Percentiles rank a stretch among this genome's conserved stretches.
These are phyloP conservation scores for Platanthera guangdongensis DNA, from an alignment of 106 monocot genomes.

Conservation along the genomic window DNA sequence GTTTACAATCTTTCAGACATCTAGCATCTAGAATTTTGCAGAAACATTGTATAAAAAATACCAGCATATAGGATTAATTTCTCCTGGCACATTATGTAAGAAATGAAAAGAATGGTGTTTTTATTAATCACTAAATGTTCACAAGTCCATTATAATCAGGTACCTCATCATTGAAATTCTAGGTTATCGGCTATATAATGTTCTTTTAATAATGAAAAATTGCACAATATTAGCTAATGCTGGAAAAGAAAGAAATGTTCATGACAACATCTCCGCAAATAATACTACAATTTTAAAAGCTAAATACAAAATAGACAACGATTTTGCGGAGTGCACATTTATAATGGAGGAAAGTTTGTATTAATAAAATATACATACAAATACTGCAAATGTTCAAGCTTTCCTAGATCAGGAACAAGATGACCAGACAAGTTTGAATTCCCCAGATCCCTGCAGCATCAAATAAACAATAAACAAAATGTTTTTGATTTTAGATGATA, in stretches of 20 bases:
- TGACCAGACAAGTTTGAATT: constrained; percentile 76
- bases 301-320: neutral
- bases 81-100: neutral
- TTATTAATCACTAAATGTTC: neutral
- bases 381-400: constrained; percentile 77
- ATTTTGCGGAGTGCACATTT: neutral
- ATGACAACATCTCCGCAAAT: neutral
- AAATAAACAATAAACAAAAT: neutral
- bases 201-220: too few species aligned
- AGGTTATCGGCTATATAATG: too few species aligned
- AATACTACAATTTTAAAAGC: neutral
- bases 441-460: constrained; percentile 60
- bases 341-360: neutral
- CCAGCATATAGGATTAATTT: neutral
- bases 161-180: too few species aligned
- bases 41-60: neutral
- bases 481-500: neutral
- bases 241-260: neutral
- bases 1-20: neutral
- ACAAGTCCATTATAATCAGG: neutral
- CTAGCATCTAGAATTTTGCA: neutral
- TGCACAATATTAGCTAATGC: neutral
- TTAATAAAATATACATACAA: constrained; percentile 35
- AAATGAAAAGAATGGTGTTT: neutral
- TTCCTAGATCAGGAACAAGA: constrained; percentile 72